A percentile compares a stretch with the other conserved stretches of the same genome.
These are phyloP conservation scores for Solanum pinnatisectum DNA, from an alignment of 257 asterid genomes.

Conservation along the genomic window DNA sequence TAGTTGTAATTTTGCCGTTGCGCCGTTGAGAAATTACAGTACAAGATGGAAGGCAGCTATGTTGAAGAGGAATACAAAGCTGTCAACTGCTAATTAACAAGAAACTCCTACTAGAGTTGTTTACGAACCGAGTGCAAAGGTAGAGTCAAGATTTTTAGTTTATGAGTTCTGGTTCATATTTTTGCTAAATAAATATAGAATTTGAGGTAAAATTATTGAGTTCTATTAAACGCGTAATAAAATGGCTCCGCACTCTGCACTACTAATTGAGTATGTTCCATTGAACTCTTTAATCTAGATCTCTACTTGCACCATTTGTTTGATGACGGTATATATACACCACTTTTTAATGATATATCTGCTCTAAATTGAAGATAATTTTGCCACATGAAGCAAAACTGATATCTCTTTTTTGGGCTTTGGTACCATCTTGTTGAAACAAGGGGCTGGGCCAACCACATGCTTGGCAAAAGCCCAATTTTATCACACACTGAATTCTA, in stretches of 20 bases:
- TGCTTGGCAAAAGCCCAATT: background rate
- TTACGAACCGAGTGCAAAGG: background rate
- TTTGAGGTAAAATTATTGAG: background rate
- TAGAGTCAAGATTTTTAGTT: background rate
- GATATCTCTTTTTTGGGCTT: background rate
- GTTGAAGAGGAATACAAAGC: conserved; percentile 41
- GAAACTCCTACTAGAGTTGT: background rate
- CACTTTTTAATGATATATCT: background rate
- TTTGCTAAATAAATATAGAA: background rate
- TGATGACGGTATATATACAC: background rate
- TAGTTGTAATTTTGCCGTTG: conserved; percentile 9
- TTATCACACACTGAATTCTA: background rate
- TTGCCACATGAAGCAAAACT: background rate
- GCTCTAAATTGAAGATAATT: background rate
- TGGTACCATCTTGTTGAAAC: background rate
- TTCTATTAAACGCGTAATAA: background rate
- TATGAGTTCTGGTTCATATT: background rate
- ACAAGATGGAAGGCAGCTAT: conserved; percentile 60
- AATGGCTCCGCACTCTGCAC: background rate
- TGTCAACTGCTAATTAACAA: background rate
- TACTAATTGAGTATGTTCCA: background rate
- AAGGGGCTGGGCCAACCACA: background rate
- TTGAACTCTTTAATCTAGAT: background rate
- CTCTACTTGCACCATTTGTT: background rate
- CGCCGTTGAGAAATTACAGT: conserved; percentile 24